These are phyloP conservation scores for Ophiosphaerella narmari DNA, from an alignment of 2,329 filamentous ascomycete genomes.

Conservation along the genomic window DNA sequence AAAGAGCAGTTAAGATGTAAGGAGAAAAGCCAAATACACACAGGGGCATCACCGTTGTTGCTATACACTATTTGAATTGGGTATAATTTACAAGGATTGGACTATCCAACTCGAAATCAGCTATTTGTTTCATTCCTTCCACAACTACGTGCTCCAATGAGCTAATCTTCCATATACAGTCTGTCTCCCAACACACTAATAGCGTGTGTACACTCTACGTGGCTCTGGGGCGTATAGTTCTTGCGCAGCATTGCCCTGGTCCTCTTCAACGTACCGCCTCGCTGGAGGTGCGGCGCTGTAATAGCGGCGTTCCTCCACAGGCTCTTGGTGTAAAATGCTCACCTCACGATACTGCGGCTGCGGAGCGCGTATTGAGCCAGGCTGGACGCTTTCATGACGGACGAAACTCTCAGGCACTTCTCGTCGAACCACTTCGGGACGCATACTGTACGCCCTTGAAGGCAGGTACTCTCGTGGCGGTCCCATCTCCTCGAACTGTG, in stretches of 20 bases:
- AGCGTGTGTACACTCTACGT: constrained; percentile 44
- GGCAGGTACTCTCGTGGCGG: constrained; percentile 40
- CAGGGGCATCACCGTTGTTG: too few relatives aligned
- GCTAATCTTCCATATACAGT: background rate
- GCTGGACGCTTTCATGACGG: constrained; percentile 50
- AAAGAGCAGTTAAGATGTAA: too few relatives aligned
- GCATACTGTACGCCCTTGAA: constrained; percentile 46
- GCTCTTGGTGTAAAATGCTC: constrained; percentile 47
- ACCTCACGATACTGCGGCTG: constrained; percentile 45
- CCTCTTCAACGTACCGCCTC: constrained; percentile 50
- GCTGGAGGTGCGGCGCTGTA: constrained; percentile 33
- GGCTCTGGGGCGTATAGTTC: constrained; percentile 36
- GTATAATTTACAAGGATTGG: background rate
- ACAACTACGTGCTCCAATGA: background rate
- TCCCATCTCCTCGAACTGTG: constrained; percentile 45
- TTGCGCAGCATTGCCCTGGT: constrained; percentile 30
- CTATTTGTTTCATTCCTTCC: background rate
- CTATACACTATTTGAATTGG: too few relatives aligned
- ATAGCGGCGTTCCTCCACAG: constrained; percentile 40
- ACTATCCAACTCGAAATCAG: background rate
- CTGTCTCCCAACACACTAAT: constrained; percentile 18
- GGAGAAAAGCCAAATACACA: too few relatives aligned
- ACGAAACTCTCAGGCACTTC: constrained; percentile 42
- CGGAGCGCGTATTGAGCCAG: constrained; percentile 38
- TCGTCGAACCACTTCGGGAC: constrained; percentile 43